Base-by-base conservation (phyloP, 78 protist genomes). In the Capsaspora owczarzaki region DNA sequence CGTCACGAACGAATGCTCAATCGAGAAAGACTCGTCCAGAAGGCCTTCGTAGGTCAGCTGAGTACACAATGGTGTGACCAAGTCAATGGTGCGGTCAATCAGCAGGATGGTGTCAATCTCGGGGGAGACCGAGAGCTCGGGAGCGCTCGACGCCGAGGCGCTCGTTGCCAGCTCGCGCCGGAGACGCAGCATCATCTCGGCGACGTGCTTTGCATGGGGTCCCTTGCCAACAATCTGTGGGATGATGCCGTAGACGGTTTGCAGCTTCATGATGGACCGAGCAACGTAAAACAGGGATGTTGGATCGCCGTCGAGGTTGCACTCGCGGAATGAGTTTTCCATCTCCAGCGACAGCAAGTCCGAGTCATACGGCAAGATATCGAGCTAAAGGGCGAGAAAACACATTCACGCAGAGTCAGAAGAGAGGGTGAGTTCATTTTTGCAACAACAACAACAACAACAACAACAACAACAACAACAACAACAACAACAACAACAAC, bases 41-140 rank as follows among this genome's bases (percentile, higher is more conserved):
- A 95, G 51, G 2, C 98, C 98, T 56, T 95, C 98, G 69, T 94
- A 95, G 8, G 98, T 95, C 19, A 94, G 84, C 41, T 86, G 95
- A 29, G 92, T 74, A 38, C 77, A 61, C 61, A 91, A 42, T 23
- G 91, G 90, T 31, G 91, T 85, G 12, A 91, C 31, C 35, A 79
- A 31, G 56, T 91, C 91, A 31, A 82, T 61, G 0, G 42, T 76
- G 27, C 98, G 85, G 68, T 95, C 98, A 61, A 95, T 37, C 19
- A 95, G 27, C 0, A 93, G 27, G 1, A 95, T 70, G 42, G 46
- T 23, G 31, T 82, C 96, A 16, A 95, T 89, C 42, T 84, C 91
- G 14, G 89, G 75, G 12, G 68, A 23, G 19, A 33, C 27, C 10
- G 2, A 20, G 42, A 19, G 0, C 66, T 38, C 66, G 60, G 38